Evolutionary conservation across 129 eudicot genomes (phyloP).

Genomic region (Tagetes patula): DNA sequence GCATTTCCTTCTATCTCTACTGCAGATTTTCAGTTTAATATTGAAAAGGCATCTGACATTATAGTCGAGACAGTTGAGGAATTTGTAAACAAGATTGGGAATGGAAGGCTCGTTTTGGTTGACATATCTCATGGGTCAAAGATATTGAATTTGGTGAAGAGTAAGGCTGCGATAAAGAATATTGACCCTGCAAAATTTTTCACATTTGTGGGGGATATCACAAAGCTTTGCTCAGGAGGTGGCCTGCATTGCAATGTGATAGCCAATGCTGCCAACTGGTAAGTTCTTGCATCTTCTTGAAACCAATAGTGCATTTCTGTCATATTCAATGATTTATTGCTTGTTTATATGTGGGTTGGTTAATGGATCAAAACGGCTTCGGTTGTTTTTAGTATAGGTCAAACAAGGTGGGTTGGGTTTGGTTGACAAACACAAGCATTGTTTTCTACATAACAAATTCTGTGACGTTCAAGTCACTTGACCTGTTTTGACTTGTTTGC

Average conservation of each 20-base stretch:
- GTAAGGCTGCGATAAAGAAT: conserved; percentile 68
- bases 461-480: neutral
- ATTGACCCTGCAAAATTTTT: conserved; percentile 60
- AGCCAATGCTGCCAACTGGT: conserved; percentile 98
- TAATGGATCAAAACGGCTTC: neutral
- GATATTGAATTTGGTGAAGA: conserved; percentile 78
- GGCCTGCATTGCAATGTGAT: conserved; percentile 74
- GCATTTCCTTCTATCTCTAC: conserved; percentile 99
- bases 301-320: neutral
- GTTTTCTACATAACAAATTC: neutral
- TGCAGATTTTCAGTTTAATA: conserved; percentile 79
- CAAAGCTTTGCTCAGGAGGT: conserved; percentile 59
- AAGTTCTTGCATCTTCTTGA: conserved; percentile 18
- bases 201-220: conserved; percentile 90
- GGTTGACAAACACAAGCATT: neutral
- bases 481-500: neutral
- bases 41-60: conserved; percentile 82
- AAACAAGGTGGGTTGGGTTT: neutral
- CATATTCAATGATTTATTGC: neutral
- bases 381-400: neutral
- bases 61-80: conserved; percentile 75
- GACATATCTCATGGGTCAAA: conserved; percentile 76
- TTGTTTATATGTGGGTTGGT: neutral
- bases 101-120: conserved; percentile 75
- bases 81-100: conserved; percentile 45